Evolutionary conservation across 2,329 filamentous ascomycete species (phyloP), one percentile per base, ranked within the genome.

Genomic region (Apiospora aurea): DNA sequence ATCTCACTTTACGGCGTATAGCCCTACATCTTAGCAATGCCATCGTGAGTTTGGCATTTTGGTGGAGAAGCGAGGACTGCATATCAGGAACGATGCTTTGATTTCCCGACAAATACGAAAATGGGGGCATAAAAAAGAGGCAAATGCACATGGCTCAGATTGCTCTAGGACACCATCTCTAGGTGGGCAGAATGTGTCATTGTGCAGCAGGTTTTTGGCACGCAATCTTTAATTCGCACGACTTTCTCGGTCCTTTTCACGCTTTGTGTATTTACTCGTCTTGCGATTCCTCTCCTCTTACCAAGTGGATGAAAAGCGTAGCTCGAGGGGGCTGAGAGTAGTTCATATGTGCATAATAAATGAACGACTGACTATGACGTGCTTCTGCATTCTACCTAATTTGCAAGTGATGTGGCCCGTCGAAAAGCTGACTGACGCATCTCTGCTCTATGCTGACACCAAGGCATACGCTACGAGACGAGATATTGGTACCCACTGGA

Each of bases 201-300:
- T 69, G 68, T 69, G 46, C 46, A 41, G 44, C 44, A 51, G 47
- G 68, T 51, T 69, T 69, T 69, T 69, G 68, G 68, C 68, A 51
- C 47, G 47, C 68, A 69, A 64, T 64, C 49, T 69, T 69, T 69
- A 69, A 69, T 69, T 51, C 46, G 68, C 68, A 69, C 68, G 21
- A 69, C 68, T 69, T 29, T 69, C 47, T 57, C 68, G 47, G 68
- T 69, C 47, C 68, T 69, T 43, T 69, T 69, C 68, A 69, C 68
- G 68, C 68, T 69, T 21, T 69, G 68, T 69, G 68, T 69, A 69
- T 69, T 69, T 53, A 69, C 68, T 57, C 68, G 47, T 57, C 68
- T 69, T 43, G 29, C 47, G 46, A 38, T 51, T 38, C 57, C 47
- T 43, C 47, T 43, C 38, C 49, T 24, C 34, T 69, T 44, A 34